phyloP scores from a whole-genome alignment of 768 basidiomycete species.

The Punctularia strigosozonata region DNA sequence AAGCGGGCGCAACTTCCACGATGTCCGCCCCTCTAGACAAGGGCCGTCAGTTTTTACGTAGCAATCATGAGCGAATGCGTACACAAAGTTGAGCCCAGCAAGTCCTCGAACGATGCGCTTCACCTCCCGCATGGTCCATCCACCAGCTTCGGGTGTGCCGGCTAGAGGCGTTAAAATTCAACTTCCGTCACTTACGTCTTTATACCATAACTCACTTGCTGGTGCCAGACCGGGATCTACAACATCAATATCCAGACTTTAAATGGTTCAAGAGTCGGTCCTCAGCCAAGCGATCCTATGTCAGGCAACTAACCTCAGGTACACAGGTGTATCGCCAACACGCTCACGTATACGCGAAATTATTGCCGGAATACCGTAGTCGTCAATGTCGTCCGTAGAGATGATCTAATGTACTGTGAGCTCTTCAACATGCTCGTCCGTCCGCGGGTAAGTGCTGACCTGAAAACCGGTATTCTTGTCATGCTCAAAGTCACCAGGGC shows the following conservation, averaged over 20 bases:
- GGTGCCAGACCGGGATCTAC: constrained; percentile 71
- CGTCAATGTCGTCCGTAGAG: constrained; percentile 75
- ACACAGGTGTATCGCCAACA: constrained; percentile 66
- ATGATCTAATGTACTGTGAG: too few species aligned
- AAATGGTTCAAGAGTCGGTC: not conserved
- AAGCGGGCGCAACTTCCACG: constrained; percentile 65
- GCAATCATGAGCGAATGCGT: constrained; percentile 14
- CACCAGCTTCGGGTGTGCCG: constrained; percentile 77
- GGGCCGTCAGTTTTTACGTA: not conserved
- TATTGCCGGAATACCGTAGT: constrained; percentile 60
- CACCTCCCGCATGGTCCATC: constrained; percentile 75
- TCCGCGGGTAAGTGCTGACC: too few species aligned
- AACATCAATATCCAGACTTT: constrained; percentile 74
- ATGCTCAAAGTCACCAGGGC: constrained; percentile 47
- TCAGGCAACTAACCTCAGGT: constrained; percentile 36
- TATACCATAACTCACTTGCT: constrained; percentile 39
- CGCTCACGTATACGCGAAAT: constrained; percentile 57
- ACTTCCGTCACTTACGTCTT: not conserved
- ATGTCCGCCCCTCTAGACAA: constrained; percentile 50
- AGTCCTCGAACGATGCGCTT: constrained; percentile 75
- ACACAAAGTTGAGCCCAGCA: constrained; percentile 73
- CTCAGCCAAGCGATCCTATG: not conserved
- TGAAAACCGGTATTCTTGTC: constrained; percentile 71
- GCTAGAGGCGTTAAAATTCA: constrained; percentile 27
- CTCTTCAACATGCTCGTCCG: too few species aligned